Base-by-base conservation (phyloP, 768 basidiomycete species). In the Lentinula sp. region DNA sequence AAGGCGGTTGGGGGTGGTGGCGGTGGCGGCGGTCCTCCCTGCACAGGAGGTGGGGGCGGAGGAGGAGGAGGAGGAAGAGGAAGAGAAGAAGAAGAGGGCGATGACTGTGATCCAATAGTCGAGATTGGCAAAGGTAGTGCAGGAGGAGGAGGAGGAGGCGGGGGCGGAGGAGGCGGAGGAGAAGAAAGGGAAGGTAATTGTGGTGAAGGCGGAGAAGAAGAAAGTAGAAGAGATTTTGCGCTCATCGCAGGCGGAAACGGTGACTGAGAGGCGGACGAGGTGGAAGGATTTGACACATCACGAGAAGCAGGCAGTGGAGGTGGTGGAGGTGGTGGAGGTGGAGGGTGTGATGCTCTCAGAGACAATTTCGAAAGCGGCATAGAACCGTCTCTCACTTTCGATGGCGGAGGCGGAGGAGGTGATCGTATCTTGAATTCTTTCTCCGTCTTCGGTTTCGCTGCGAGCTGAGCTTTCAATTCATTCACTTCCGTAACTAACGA, bases 391-490 rank as follows among this genome's bases (percentile, higher is more conserved):
- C 75, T 8, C 71, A 72, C 60, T 74, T 80, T 32, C 76, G 80
- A 75, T 15, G 86, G 85, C 0, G 85, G 83, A 0, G 86, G 88
- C 0, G 85, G 87, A 7, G 88, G 87, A 0, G 85, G 73, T 37
- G 84, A 83, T 54, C 80, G 81, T 2, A 77, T 76, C 69, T 93
- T 91, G 73, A 86, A 91, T 64, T 86, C 86, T 66, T 84, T 83
- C 71, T 91, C 89, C 1, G 80, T 84, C 67, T 78, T 79, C 4
- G 84, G 83, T 63, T 78, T 84, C 5, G 76, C 77, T 49, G 77
- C 72, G 35, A 86, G 67, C 54, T 84, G 78, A 15, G 75, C 72
- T 65, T 83, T 84, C 51, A 86, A 75, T 3, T 77, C 75, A 18
- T 74, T 70, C 5, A 88, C 72, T 65, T 88, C 77, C 11, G 70